Percentiles rank a stretch among this genome's conserved stretches.
phyloP scores from a whole-genome alignment of 108 stramenopile genomes.

The Asterionellopsis glacialis region DNA sequence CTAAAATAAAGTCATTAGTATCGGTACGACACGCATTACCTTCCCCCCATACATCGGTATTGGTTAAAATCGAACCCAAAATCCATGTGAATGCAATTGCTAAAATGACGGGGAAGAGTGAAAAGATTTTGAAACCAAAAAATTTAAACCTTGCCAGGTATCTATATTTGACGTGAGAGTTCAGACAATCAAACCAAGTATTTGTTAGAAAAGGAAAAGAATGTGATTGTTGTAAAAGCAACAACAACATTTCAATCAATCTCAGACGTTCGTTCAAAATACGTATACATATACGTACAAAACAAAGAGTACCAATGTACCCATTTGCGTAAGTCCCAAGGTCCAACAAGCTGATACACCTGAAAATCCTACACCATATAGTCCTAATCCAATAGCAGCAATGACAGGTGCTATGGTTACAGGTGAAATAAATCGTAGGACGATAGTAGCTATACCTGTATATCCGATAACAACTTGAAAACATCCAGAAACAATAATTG shows the following conservation, averaged over 20 bases:
- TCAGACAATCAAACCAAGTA: too few relatives aligned
- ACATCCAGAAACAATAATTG: slow-evolving; percentile 23
- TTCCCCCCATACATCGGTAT: slow-evolving; percentile 27
- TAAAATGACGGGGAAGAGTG: slow-evolving; percentile 24
- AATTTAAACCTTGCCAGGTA: background rate
- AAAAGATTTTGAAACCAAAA: slow-evolving; percentile 9
- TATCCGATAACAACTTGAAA: slow-evolving; percentile 22
- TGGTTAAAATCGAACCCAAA: slow-evolving; percentile 26
- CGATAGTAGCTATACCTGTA: slow-evolving; percentile 16
- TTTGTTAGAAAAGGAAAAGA: too few relatives aligned
- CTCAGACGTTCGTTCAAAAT: too few relatives aligned
- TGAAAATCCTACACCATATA: slow-evolving; percentile 20
- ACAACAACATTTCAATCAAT: too few relatives aligned
- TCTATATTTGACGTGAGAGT: too few relatives aligned
- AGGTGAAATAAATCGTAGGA: slow-evolving; percentile 20
- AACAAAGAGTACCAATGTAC: slow-evolving; percentile 13
- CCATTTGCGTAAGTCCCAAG: slow-evolving; percentile 19
- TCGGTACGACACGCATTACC: slow-evolving; percentile 28
- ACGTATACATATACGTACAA: too few relatives aligned
- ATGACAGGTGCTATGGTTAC: slow-evolving; percentile 33
- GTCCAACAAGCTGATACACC: slow-evolving; percentile 25
- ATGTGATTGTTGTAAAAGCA: too few relatives aligned
- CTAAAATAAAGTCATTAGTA: slow-evolving; percentile 8
- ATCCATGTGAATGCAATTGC: slow-evolving; percentile 26
- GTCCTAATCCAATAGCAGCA: slow-evolving; percentile 27